A percentile compares a stretch with the other conserved stretches of the same genome.
Evolutionary conservation across 2,329 filamentous ascomycete species (phyloP).

Genomic region (Mycosphaerella sp.): DNA sequence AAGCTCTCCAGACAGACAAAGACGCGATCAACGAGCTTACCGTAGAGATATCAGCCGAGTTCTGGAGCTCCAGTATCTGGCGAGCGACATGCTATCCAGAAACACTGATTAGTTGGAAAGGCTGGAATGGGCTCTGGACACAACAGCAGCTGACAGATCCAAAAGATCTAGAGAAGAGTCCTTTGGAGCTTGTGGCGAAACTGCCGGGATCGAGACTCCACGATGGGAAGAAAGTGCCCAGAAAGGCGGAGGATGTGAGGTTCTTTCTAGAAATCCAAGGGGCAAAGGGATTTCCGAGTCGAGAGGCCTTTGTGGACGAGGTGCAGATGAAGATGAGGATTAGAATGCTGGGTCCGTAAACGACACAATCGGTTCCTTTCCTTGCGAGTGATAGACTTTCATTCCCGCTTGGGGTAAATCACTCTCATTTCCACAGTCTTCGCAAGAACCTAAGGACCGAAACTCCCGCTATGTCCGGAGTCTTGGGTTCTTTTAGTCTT

Average conservation of each 20-base stretch:
- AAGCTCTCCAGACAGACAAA: conserved; percentile 1
- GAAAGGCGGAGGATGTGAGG: conserved; percentile 9
- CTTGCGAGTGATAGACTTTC: too few species aligned
- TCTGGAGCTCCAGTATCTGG: conserved; percentile 8
- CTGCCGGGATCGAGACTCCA: conserved; percentile 7
- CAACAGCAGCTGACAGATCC: neutral
- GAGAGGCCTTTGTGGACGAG: conserved; percentile 12
- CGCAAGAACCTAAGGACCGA: too few species aligned
- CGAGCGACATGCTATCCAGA: conserved; percentile 5
- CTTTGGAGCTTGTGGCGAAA: conserved; percentile 9
- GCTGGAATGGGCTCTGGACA: conserved; percentile 5
- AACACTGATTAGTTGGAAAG: conserved; percentile 7
- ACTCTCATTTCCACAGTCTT: too few species aligned
- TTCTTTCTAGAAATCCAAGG: conserved; percentile 10
- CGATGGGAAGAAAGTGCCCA: neutral
- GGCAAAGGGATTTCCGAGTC: conserved; percentile 1
- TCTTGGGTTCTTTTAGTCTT: too few species aligned
- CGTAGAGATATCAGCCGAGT: conserved; percentile 9
- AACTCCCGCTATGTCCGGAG: too few species aligned
- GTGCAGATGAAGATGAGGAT: conserved; percentile 9
- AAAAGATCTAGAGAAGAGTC: conserved; percentile 1
- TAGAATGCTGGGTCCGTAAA: conserved; percentile 1
- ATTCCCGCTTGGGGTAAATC: too few species aligned
- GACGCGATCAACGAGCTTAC: conserved; percentile 7
- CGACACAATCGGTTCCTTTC: neutral